Base-by-base conservation (phyloP, 2,329 filamentous ascomycete species). In the Cladosporium cucumerinum region DNA sequence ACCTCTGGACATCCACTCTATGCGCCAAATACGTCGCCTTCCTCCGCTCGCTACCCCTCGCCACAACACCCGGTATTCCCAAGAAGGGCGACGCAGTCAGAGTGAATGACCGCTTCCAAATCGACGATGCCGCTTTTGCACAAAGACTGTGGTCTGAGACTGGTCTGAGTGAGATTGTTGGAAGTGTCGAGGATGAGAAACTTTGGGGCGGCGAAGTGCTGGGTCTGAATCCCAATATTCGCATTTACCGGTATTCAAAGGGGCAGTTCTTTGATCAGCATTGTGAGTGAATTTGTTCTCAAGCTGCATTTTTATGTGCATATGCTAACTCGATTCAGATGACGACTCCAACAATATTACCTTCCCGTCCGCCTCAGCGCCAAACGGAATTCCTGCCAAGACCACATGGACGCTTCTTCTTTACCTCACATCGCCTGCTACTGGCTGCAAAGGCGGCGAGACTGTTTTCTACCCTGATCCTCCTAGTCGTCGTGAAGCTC, bases 241-340 rank as follows among this genome's bases (percentile, higher is more conserved):
- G 94, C 36, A 86, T 97, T 32, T 97, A 97, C 79, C 86, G 93
- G 25, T 97, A 97, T 77, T 86, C 84, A 0, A 86, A 89, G 69
- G 92, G 91, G 0, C 93, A 97, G 75, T 97, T 93, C 76, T 97
- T 97, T 75, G 93, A 93, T 73, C 89, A 91, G 72, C 94, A 97
- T 76, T 97, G 92, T 94, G 85, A 72, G 89, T 85, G 21, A n/a
- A 21, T 16, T 32, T 26, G 39, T 6, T 4, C 3, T n/a, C 6
- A 16, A n/a, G 18, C 16, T 43, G 18, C 28, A 6, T 8, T 43
- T 5, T 1, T 1, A 51, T 8, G n/a, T 18, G 11, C n/a, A 54
- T 21, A 5, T 61, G 12, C 32, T 54, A 11, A 61, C 48, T 1
- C 2, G 3, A 8, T 58, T 12, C 72, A 95, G 92, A 97, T 73